Conservation (phyloP, 805 yeast genomes). For the Candida mattraensis region DNA sequence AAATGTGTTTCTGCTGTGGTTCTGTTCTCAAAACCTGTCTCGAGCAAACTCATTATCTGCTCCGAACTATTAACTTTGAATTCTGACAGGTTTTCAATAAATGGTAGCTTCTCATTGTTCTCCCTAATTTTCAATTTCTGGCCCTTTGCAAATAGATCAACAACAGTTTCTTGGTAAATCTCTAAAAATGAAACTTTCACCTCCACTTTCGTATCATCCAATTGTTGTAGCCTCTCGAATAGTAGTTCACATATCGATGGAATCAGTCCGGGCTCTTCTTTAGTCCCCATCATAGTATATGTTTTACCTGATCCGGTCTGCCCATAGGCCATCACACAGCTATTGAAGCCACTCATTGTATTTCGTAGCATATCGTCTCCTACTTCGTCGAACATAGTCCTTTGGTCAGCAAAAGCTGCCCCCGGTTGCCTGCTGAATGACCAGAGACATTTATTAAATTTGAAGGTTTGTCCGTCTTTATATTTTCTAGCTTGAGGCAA, state of each 20-base stretch:
- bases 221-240: slow-evolving; percentile 40
- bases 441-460: slow-evolving; percentile 54
- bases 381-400: slow-evolving; percentile 47
- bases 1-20: slow-evolving; percentile 72
- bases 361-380: slow-evolving; percentile 64
- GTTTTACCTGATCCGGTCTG: slow-evolving; percentile 86
- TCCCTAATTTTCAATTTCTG: slow-evolving; percentile 58
- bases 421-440: slow-evolving; percentile 38
- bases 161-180: slow-evolving; percentile 74
- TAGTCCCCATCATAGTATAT: slow-evolving; percentile 69
- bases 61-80: slow-evolving; percentile 45
- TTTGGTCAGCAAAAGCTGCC: slow-evolving; percentile 45
- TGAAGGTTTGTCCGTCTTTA: slow-evolving; percentile 37
- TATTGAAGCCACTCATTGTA: slow-evolving; percentile 57
- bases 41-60: slow-evolving; percentile 49
- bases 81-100: slow-evolving; percentile 66
- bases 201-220: slow-evolving; percentile 37
- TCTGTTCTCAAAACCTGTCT: slow-evolving; percentile 53
- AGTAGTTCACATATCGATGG: slow-evolving; percentile 59
- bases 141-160: slow-evolving; percentile 50
- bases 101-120: slow-evolving; percentile 60
- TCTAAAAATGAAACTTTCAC: slow-evolving; percentile 65
- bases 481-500: slow-evolving; percentile 17
- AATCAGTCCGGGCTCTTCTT: slow-evolving; percentile 57
- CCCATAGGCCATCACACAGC: slow-evolving; percentile 54